A percentile compares a stretch with the other conserved stretches of the same genome.
Conservation (phyloP, 139 green algal genomes). For the Micromonas commoda region DNA sequence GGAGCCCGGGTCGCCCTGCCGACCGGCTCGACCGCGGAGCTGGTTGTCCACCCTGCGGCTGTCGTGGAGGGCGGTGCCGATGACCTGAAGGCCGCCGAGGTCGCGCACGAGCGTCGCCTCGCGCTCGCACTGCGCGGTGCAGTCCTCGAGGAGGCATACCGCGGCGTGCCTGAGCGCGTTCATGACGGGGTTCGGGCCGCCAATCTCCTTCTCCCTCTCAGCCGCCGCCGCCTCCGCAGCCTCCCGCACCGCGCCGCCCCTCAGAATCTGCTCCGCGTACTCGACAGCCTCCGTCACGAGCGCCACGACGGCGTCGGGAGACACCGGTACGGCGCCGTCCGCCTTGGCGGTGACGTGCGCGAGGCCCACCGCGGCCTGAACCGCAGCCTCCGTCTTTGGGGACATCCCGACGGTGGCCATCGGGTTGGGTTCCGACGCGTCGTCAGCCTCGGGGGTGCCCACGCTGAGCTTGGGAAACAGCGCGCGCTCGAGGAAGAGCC, state of each 20-base stretch:
- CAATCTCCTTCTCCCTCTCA: not conserved
- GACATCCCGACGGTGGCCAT: not conserved
- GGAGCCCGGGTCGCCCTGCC: constrained; percentile 81
- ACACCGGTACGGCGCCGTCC: not conserved
- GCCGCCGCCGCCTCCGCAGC: not conserved
- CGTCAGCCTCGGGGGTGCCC: not conserved
- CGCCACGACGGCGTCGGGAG: not conserved
- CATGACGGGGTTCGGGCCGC: not conserved
- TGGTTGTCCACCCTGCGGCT: constrained; percentile 96
- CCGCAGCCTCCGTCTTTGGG: not conserved
- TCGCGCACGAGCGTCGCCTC: constrained; percentile 22
- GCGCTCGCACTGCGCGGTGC: constrained; percentile 2
- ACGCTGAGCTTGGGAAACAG: constrained; percentile 69
- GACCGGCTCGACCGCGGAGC: constrained; percentile 53
- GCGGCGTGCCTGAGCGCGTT: not conserved
- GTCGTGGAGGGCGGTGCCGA: constrained; percentile 95
- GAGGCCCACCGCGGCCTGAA: not conserved
- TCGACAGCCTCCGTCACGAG: not conserved
- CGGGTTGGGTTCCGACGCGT: not conserved
- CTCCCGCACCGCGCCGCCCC: not conserved
- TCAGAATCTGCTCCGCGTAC: not conserved
- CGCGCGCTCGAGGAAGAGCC: constrained; percentile 81
- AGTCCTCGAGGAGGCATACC: constrained; percentile 22
- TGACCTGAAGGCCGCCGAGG: constrained; percentile 87
- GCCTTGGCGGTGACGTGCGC: not conserved